These are phyloP conservation scores for Cladosporium sp. DNA, from an alignment of 2,329 filamentous ascomycete species.

Conservation along the genomic window DNA sequence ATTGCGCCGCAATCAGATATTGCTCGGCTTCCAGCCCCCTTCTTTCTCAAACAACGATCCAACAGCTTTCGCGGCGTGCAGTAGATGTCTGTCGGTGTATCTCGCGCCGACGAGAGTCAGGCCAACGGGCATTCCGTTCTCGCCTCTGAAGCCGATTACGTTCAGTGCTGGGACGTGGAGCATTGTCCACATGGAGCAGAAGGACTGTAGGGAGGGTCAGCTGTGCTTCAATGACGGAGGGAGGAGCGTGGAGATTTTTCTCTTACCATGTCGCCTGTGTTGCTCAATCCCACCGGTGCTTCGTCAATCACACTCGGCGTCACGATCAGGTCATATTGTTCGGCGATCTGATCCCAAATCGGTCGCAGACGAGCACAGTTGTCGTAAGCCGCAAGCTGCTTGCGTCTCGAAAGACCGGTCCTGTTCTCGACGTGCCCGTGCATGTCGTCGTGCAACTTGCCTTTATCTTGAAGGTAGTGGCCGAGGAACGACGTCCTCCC, in stretches of 20 bases:
- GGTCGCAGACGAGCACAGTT: constrained; percentile 52
- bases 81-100: constrained; percentile 42
- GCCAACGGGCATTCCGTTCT: constrained; percentile 56
- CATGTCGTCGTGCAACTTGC: constrained; percentile 45
- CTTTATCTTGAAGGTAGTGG: constrained; percentile 49
- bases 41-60: constrained; percentile 38
- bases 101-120: constrained; percentile 49
- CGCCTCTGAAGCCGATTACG: constrained; percentile 58
- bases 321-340: constrained; percentile 53
- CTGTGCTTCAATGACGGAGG: neutral
- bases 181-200: constrained; percentile 30
- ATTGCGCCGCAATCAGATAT: too few relatives aligned
- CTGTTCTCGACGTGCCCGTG: constrained; percentile 50
- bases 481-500: constrained; percentile 51
- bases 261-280: constrained; percentile 53
- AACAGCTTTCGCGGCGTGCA: constrained; percentile 41
- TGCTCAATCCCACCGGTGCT: constrained; percentile 51
- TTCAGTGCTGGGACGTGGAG: constrained; percentile 63
- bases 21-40: constrained; percentile 24
- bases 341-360: constrained; percentile 50
- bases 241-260: too few relatives aligned
- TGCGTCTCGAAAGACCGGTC: constrained; percentile 37
- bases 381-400: constrained; percentile 54
- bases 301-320: constrained; percentile 58
- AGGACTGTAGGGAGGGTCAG: constrained; percentile 16